Percentiles rank a stretch among this genome's conserved stretches.
Evolutionary conservation across 202 grass and related monocot genomes (phyloP).

Genomic region (Hordeum pubiflorum): DNA sequence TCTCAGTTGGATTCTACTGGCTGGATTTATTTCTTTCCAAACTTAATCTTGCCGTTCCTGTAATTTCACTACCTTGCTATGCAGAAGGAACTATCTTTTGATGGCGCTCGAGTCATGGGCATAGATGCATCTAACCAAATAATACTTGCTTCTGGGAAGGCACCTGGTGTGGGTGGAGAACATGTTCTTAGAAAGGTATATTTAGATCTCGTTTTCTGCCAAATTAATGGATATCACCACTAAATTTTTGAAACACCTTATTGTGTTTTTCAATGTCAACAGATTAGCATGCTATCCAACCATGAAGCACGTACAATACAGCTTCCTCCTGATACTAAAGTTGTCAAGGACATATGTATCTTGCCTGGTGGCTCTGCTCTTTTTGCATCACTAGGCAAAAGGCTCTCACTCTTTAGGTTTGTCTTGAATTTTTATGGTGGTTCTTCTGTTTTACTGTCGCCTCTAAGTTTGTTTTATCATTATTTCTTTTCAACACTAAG

Average conservation of each 20-base stretch:
- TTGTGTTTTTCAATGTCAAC: conserved; percentile 13
- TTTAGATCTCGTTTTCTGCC: background rate
- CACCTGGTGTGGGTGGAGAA: conserved; percentile 37
- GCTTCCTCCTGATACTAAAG: conserved; percentile 63
- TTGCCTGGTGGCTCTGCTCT: conserved; percentile 48
- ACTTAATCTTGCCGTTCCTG: background rate
- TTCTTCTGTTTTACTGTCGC: background rate
- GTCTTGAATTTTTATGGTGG: conserved; percentile 3
- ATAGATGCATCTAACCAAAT: conserved; percentile 64
- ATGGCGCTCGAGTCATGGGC: conserved; percentile 68
- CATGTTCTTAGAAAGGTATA: conserved; percentile 73
- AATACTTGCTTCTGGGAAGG: conserved; percentile 58
- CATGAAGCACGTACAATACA: conserved; percentile 31
- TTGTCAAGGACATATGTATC: conserved; percentile 68
- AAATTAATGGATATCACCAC: background rate
- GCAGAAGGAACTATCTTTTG: conserved; percentile 56
- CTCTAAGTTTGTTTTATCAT: background rate
- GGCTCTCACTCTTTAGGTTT: conserved; percentile 69
- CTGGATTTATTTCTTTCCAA: background rate
- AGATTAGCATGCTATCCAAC: conserved; percentile 57
- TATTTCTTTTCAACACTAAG: conserved; percentile 34
- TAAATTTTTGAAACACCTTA: background rate
- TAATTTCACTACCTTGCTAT: conserved; percentile 25
- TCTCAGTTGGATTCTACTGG: background rate
- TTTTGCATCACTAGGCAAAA: conserved; percentile 70